Evolutionary conservation across 202 grass and related monocot species (phyloP), one percentile per base, ranked within the genome.

Genomic region (Zizania palustris): DNA sequence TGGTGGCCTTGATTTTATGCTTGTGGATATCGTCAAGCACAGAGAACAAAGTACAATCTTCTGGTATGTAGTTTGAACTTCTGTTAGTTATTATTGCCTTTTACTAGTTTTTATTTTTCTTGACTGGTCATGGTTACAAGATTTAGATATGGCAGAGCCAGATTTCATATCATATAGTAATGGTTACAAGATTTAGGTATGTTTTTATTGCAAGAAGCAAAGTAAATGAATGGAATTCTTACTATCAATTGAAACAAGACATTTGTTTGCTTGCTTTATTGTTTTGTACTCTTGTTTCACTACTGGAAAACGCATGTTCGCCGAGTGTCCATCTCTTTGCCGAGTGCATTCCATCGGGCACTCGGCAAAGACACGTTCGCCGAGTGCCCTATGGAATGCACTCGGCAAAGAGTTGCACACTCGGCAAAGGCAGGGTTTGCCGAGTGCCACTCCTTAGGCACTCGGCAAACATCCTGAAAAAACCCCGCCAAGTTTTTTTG

Each of bases 11-110:
- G 82, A 77, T 85, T 76, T 88, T 43, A 67, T 78, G 63, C 73
- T 69, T 76, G 84, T 40, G 86, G 89, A 60, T 89, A 93, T 76
- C 89, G 88, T 60, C 91, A 70, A 73, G 53, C 86, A 82, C 68
- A 90, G 73, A 71, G 88, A 76, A 55, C 79, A 59, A 97, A 97
- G 44, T 97, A 88, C 80, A 91, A 91, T 67, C 86, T 97, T 33
- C 88, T 77, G 65, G 91, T 97, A 85, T 10, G 79, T 41, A 4
- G 4, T 80, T 83, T 56, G 18, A 84, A 57, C 34, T 18, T 10
- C 19, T 49, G 5, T 13, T 12, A n/a, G 28, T 78, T 54, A 10
- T 60, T 74, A 69, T 51, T 48, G 11, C 34, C 15, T 5, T 69
- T 67, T 66, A 34, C 46, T 50, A 14, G 5, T 75, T 35, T 62